Evolutionary conservation across 495 filamentous ascomycete species (phyloP), one percentile per base, ranked within the genome.

Genomic region (Penicillium longicatenatum): DNA sequence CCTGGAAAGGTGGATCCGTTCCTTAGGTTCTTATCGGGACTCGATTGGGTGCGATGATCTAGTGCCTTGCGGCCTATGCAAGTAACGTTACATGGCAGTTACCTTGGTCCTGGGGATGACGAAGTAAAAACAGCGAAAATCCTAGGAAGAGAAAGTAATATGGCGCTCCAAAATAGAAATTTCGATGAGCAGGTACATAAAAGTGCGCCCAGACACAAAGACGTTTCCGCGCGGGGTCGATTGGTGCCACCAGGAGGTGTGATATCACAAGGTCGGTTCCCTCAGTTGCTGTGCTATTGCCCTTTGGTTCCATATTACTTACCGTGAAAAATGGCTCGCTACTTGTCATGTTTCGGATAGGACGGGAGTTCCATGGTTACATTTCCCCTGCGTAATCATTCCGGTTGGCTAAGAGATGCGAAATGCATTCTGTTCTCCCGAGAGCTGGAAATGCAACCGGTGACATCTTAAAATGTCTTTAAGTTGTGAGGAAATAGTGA

Each of bases 51-150:
- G 20, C 37, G 33, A 22, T 17, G 29, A 33, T 17, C 41, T 29
- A 47, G 53, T 37, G 19, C 49, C 46, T 53, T 58, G 50, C 61
- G 52, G 20, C 29, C 41, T 17, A 54, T 62, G 65, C 54, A 62
- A 54, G 62, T 65, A 56, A 65, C 54, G 65, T 68, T 68, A 65
- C 65, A 65, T 63, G 57, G 41, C 55, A 54, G 26, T 8, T 10
- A 30, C 17, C 26, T 12, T 24, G 37, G 37, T n/a, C 6, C 14
- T 39, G 37, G 17, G 14, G 4, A 16, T 39, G 16, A n/a, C 37
- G 8, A 17, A 39, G 17, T 5, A 16, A 39, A 11, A n/a, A 16
- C 14, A 39, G 7, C 37, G 4, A 4, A 39, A 7, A 39, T 16
- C 12, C 4, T n/a, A 39, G 12, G 3, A 10, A 17, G 37, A 17